Evolutionary conservation across 2,329 filamentous ascomycete genomes (phyloP), one percentile per base, ranked within the genome.

Genomic region (Calcarisporium arbuscula): DNA sequence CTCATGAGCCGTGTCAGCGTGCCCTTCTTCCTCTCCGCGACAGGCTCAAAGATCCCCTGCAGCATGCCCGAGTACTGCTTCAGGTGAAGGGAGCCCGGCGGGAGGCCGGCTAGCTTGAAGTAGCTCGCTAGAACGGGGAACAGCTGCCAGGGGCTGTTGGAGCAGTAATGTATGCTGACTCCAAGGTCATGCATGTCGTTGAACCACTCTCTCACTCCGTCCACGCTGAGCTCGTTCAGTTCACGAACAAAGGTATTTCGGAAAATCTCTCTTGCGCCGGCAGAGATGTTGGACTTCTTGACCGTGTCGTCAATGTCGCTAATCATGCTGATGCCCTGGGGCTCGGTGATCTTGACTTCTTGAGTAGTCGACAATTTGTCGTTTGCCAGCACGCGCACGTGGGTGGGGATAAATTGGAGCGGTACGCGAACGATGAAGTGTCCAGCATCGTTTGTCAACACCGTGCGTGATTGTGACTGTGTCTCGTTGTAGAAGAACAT

Each of bases 131-230:
- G 66, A 3, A 96, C 78, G 0, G 92, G 92, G 49, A 86, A 98
- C 6, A 98, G 72, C 56, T 98, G 94, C 94, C 94, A 98, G 1
- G 92, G 92, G 32, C 90, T 94, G 60, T 98, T 98, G n/a, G 92
- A 98, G 45, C 95, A 94, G 57, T 98, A 98, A 55, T 98, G 94
- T 34, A 98, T 74, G 48, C 80, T 77, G 17, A 96, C 90, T 14
- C 89, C 88, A 64, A 90, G 77, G 15, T 79, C 69, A 25, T 83
- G 73, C 61, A 98, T 71, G 15, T 70, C 70, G 22, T 69, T 77
- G 54, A 96, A 98, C 90, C 92, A 96, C 42, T 94, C 86, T 38
- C 70, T 76, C 15, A 96, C 89, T 3, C 92, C 92, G 12, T 88
- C 82, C 16, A 98, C 79, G 1, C 80, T 87, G 29, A 96, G 68